Conservation (phyloP, 169 alveolate species). For the Plasmodium chabaudi region DNA sequence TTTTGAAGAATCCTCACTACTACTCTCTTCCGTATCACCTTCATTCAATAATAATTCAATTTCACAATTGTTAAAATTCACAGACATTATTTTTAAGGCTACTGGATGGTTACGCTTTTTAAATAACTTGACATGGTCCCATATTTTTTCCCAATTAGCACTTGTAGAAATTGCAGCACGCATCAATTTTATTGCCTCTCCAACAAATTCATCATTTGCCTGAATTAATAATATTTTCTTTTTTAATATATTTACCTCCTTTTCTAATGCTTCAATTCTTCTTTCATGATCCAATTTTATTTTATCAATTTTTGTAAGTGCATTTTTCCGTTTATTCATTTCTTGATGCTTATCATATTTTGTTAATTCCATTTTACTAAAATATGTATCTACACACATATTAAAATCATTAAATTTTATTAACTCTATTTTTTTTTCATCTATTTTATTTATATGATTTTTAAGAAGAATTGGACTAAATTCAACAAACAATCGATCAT, state of each 20-base stretch:
- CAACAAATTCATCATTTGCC: conserved; percentile 86
- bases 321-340: conserved; percentile 38
- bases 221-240: conserved; percentile 87
- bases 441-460: conserved; percentile 28
- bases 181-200: conserved; percentile 84
- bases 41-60: conserved; percentile 78
- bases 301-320: conserved; percentile 87
- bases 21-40: conserved; percentile 74
- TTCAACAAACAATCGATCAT: conserved; percentile 11
- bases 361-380: conserved; percentile 62
- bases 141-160: conserved; percentile 93
- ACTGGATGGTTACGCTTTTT: conserved; percentile 90
- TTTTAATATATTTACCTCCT: conserved; percentile 83
- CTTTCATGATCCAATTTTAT: conserved; percentile 92
- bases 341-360: conserved; percentile 74
- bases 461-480: conserved; percentile 46
- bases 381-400: conserved; percentile 64
- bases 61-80: conserved; percentile 86
- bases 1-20: conserved; percentile 21
- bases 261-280: conserved; percentile 82
- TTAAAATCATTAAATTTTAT: conserved; percentile 45
- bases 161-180: conserved; percentile 89
- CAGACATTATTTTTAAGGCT: conserved; percentile 88
- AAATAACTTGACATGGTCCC: conserved; percentile 91
- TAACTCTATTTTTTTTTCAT: conserved; percentile 41